Conservation (phyloP, 768 basidiomycete genomes). For the Scleroderma citrinum region DNA sequence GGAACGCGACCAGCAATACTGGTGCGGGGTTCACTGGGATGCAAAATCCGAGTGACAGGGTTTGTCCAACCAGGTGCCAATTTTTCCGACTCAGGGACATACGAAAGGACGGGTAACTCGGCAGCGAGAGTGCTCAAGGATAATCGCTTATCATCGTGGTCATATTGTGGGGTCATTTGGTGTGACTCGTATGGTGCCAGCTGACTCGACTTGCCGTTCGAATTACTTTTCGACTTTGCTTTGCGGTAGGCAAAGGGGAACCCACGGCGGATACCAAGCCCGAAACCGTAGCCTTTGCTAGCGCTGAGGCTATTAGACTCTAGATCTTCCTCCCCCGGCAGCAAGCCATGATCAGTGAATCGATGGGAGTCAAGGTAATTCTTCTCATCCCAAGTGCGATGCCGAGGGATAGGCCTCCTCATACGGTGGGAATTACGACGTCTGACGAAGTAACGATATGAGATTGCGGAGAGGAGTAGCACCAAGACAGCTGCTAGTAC, state of each 20-base stretch:
- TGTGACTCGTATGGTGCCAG: constrained; percentile 13
- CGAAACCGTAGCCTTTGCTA: constrained; percentile 30
- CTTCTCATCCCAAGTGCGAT: not conserved
- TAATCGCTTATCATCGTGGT: constrained; percentile 24
- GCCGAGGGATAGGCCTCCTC: constrained; percentile 1
- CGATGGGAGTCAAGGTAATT: constrained; percentile 8
- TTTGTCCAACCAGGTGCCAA: constrained; percentile 28
- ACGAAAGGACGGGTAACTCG: constrained; percentile 9
- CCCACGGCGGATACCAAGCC: constrained; percentile 25
- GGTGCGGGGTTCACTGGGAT: constrained; percentile 7
- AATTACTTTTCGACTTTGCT: constrained; percentile 14
- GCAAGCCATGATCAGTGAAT: constrained; percentile 3
- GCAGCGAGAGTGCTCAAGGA: constrained; percentile 21
- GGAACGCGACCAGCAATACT: constrained; percentile 10
- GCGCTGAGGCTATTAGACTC: constrained; percentile 25
- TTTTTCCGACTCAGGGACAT: constrained; percentile 27
- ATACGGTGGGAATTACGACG: constrained; percentile 40
- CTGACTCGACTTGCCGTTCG: constrained; percentile 13
- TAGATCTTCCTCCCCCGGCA: constrained; percentile 17
- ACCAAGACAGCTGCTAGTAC: constrained; percentile 51
- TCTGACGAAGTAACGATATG: constrained; percentile 42
- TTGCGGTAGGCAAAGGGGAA: constrained; percentile 22
- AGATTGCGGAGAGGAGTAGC: constrained; percentile 37
- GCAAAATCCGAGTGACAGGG: constrained; percentile 13
- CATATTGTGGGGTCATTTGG: constrained; percentile 16